Base-by-base conservation (phyloP, 2,329 filamentous ascomycete species). In the Fusarium longipes region DNA sequence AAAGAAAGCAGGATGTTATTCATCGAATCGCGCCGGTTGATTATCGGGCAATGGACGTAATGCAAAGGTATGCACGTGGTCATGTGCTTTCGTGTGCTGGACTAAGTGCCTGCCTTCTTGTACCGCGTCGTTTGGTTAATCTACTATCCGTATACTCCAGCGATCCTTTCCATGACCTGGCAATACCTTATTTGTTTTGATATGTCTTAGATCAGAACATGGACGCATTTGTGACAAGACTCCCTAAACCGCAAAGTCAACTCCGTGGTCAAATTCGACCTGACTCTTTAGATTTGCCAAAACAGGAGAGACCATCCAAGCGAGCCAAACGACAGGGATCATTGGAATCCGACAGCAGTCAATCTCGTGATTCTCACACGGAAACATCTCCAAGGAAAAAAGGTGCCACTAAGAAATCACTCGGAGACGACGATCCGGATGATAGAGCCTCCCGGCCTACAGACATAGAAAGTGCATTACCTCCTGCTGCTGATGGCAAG, bases 401-500 rank as follows among this genome's bases (percentile, higher is more conserved):
- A 8, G 14, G 35, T 17, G 5, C 43, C 35, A 52, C 44, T 44
- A 45, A 77, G 5, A 67, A 70, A 15, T 67, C 59, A 9, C 45
- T 63, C 30, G 65, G 74, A 29, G 60, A 68, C 43, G 58, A 67
- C 14, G 55, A 70, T 18, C 40, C 40, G 29, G 22, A 57, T 17
- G 68, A 57, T n/a, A 59, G 62, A 18, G 42, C 64, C 11, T 61
- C 72, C 36, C 63, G 54, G 33, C 57, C 68, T 40, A 79, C 77
- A 2, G 78, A 76, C 6, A 70, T 79, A n/a, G 81, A 80, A 70
- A 77, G 84, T 64, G 89, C 89, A 8, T 80, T 97, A 8, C 92
- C 92, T 15, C 82, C 84, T 1, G 82, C 95, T 3, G 82, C 86
- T 67, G 86, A 86, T 4, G 89, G 91, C 65, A 84, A 89, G 70